Evolutionary conservation across 202 grass and related monocot genomes (phyloP).

Genomic region (Panicum virgatum): DNA sequence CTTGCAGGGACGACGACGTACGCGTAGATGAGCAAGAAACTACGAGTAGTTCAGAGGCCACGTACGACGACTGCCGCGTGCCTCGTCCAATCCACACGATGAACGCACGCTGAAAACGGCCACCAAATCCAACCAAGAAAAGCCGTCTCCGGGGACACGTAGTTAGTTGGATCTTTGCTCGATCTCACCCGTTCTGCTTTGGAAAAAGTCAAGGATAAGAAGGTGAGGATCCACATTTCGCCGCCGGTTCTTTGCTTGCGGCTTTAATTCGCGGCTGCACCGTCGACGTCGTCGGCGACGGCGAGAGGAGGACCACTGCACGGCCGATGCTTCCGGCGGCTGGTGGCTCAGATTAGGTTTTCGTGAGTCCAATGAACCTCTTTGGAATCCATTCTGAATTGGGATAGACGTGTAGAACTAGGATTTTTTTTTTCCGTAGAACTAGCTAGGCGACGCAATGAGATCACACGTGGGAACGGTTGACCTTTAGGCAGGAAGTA

Average conservation of each 20-base stretch:
- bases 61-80: not conserved
- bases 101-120: not conserved
- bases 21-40: not conserved
- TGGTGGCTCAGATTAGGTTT: not conserved
- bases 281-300: not conserved
- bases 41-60: not conserved
- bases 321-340: not conserved
- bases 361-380: not conserved
- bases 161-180: not conserved
- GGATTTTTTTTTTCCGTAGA: too few species aligned
- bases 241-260: not conserved
- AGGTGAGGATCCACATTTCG: not conserved
- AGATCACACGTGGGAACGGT: not conserved
- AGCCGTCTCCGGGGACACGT: not conserved
- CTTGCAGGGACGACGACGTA: too few species aligned
- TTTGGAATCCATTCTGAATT: not conserved
- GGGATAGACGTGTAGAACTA: too few species aligned
- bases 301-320: not conserved
- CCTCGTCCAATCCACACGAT: not conserved
- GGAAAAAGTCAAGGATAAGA: constrained; percentile 16
- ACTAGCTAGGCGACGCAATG: not conserved
- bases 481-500: not conserved
- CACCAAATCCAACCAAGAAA: not conserved
- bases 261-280: not conserved
- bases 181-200: not conserved